A percentile compares a stretch with the other conserved stretches of the same genome.
Evolutionary conservation across 768 basidiomycete species (phyloP).

Genomic region (Tephrocybe sp.): DNA sequence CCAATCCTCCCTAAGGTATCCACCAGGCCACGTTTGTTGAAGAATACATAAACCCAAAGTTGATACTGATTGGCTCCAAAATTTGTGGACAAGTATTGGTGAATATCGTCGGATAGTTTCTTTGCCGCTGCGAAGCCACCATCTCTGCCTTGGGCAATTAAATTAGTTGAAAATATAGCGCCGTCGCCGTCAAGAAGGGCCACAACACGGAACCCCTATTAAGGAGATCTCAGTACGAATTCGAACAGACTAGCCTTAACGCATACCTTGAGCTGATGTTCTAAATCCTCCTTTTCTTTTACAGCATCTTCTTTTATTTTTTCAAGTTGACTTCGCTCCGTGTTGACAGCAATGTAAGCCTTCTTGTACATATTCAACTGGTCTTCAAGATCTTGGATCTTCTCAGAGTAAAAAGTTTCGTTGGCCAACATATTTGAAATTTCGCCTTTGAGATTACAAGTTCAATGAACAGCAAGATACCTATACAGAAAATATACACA

Average conservation of each 20-base stretch:
- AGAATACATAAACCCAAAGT: conserved; percentile 63
- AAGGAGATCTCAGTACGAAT: neutral
- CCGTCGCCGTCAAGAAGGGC: conserved; percentile 69
- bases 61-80: conserved; percentile 45
- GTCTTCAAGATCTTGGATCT: conserved; percentile 36
- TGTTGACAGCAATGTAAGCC: conserved; percentile 37
- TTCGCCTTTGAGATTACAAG: conserved; percentile 31
- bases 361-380: conserved; percentile 45
- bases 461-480: neutral
- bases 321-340: conserved; percentile 33
- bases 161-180: conserved; percentile 54
- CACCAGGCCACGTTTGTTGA: conserved; percentile 60
- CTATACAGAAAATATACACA: conserved; percentile 15
- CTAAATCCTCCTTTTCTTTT: conserved; percentile 38
- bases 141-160: conserved; percentile 53
- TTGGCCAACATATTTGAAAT: conserved; percentile 34
- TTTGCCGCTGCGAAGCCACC: conserved; percentile 61
- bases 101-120: conserved; percentile 41
- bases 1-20: conserved; percentile 48
- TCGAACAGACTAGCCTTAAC: neutral
- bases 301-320: conserved; percentile 33
- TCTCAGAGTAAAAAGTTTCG: conserved; percentile 29
- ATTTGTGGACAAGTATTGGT: conserved; percentile 32
- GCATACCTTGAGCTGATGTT: conserved; percentile 41
- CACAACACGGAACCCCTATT: conserved; percentile 43